Evolutionary conservation across 2,329 filamentous ascomycete species (phyloP), one percentile per base, ranked within the genome.

Genomic region (Epichloe gansuensis): DNA sequence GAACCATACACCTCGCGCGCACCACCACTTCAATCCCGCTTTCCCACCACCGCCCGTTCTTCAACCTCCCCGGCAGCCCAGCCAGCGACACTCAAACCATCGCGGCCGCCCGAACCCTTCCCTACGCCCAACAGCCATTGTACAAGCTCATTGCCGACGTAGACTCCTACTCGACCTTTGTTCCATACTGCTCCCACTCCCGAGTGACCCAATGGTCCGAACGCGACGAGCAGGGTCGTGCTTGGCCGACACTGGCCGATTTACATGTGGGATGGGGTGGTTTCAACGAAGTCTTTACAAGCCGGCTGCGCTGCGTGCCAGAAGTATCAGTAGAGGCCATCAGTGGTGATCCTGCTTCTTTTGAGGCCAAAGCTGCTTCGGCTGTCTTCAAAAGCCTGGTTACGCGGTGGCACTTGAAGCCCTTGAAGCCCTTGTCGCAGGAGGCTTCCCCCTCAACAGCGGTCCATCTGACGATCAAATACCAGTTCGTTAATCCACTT

Each of bases 91-190:
- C 67, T 66, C 87, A 90, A 63, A 80, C 73, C 57, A 76, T 97
- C 53, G 80, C 78, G 49, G 89, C 89, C 11, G 75, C 77, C 21
- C 85, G 89, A 55, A 85, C 77, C 4, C 83, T 97, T 13, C 85
- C 87, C 13, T 94, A 94, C 73, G 71, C 82, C 0, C 73, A 81
- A 35, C 62, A 68, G 4, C 74, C 80, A 1, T 82, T 98, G 59
- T 98, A 93, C 78, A 74, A 76, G 58, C 78, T 96, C 51, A 90
- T 98, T 66, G 82, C 89, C 70, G 89, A 96, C 68, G 82, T 98
- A 57, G 80, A 88, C 67, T 81, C 81, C 56, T 98, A 98, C 78
- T 74, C 77, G 39, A 67, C 74, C 58, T 98, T 97, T 74, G 80
- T 98, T n/a, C 93, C 93, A 11, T 96, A 94, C 77, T 95, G 91